Conservation (phyloP, 1,284 basidiomycete species). For the Apiotrichum porosum region DNA sequence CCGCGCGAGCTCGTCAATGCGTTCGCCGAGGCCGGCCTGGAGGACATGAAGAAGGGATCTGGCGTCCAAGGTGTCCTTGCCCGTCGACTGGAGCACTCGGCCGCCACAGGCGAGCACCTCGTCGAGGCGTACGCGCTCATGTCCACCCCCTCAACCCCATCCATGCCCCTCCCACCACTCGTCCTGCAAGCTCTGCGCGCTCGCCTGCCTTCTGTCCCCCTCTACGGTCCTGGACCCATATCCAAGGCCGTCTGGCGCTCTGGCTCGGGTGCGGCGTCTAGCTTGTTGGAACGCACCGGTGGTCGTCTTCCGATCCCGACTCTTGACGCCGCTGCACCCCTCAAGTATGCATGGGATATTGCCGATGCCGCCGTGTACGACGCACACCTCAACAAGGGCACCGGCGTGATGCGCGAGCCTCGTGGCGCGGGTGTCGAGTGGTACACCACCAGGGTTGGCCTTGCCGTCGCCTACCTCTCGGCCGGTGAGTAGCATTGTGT, state of each 20-base stretch:
- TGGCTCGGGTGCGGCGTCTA: neutral
- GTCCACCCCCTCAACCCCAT: constrained; percentile 23
- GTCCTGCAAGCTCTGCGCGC: constrained; percentile 10
- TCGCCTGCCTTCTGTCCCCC: constrained; percentile 4
- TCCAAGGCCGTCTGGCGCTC: constrained; percentile 1
- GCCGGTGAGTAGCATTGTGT: constrained; percentile 35
- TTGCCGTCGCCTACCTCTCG: constrained; percentile 34
- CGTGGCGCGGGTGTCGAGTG: constrained; percentile 41
- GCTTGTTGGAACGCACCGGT: constrained; percentile 6
- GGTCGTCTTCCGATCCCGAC: constrained; percentile 29
- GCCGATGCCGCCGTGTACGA: constrained; percentile 31
- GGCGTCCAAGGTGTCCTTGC: constrained; percentile 8
- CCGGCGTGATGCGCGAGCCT: constrained; percentile 37
- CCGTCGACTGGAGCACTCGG: constrained; percentile 28
- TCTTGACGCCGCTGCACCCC: constrained; percentile 29
- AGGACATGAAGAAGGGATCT: constrained; percentile 12
- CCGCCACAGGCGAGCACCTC: constrained; percentile 36
- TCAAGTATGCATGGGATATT: constrained; percentile 39
- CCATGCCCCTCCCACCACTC: constrained; percentile 27
- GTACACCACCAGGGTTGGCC: constrained; percentile 32
- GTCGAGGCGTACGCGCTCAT: constrained; percentile 43
- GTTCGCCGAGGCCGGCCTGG: constrained; percentile 32
- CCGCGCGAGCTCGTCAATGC: constrained; percentile 28
- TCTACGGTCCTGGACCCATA: constrained; percentile 2
- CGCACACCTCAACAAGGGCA: constrained; percentile 11